These are phyloP conservation scores for Exophiala sp. DNA, from an alignment of 2,329 filamentous ascomycete genomes.

Conservation along the genomic window DNA sequence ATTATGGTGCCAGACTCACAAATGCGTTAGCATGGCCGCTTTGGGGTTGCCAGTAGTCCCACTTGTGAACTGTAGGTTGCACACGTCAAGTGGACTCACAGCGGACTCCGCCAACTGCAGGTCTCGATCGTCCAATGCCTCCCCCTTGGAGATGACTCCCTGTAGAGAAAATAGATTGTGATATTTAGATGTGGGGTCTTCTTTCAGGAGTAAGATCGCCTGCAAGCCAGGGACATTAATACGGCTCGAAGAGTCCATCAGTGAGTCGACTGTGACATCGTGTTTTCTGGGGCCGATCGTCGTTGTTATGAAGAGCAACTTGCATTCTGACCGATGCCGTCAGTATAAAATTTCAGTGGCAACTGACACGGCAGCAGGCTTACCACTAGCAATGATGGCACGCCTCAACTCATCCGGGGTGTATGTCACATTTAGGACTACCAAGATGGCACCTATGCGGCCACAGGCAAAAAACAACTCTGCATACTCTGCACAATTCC, in stretches of 20 bases:
- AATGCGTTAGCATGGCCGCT: conserved; percentile 69
- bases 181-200: too few species aligned
- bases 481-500: conserved; percentile 56
- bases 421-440: conserved; percentile 80
- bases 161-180: too few species aligned
- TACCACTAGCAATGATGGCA: conserved; percentile 67
- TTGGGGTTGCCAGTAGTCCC: conserved; percentile 72
- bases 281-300: too few species aligned
- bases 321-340: too few species aligned
- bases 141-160: too few species aligned
- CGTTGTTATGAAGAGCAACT: too few species aligned
- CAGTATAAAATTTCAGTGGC: too few species aligned
- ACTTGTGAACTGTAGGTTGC: conserved; percentile 71
- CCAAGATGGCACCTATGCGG: conserved; percentile 63
- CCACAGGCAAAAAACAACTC: conserved; percentile 70
- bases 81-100: conserved; percentile 46
- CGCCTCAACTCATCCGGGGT: conserved; percentile 68
- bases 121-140: too few species aligned
- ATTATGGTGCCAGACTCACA: conserved; percentile 43
- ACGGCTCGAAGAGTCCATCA: too few species aligned
- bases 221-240: too few species aligned
- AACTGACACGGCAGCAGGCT: conserved; percentile 19
- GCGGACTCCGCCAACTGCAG: not conserved
- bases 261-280: too few species aligned
- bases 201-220: too few species aligned